A percentile compares a stretch with the other conserved stretches of the same genome.
Evolutionary conservation across 2,329 filamentous ascomycete species (phyloP).

Genomic region (Graphilbum ipis-grandicollis): DNA sequence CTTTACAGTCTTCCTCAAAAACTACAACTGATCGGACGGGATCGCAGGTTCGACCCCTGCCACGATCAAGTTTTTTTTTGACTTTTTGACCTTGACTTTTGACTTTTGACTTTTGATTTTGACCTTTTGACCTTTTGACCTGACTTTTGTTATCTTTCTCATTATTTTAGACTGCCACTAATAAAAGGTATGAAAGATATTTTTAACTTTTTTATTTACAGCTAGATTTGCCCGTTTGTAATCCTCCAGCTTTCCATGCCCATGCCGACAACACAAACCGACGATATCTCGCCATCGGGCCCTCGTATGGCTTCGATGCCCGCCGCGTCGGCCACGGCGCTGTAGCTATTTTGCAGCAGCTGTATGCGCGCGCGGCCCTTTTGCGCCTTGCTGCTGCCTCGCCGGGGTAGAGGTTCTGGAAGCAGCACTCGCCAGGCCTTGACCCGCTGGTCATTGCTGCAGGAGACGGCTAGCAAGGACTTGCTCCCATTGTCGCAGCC

Average conservation of each 20-base stretch:
- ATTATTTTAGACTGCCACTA: no score
- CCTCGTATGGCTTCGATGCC: constrained; percentile 24
- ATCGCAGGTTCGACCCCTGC: constrained; percentile 14
- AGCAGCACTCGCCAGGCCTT: constrained; percentile 31
- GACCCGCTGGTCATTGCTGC: constrained; percentile 43
- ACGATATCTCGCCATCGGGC: neutral
- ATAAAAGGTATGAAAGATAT: no score
- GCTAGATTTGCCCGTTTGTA: no score
- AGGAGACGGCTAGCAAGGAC: constrained; percentile 11
- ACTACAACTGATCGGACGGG: constrained; percentile 9
- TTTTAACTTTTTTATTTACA: no score
- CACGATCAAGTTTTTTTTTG: constrained; percentile 8
- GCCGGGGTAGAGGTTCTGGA: neutral
- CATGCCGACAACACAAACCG: constrained; percentile 23
- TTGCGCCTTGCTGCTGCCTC: neutral
- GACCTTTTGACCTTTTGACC: no score
- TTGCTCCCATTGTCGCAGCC: constrained; percentile 6
- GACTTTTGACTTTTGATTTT: no score
- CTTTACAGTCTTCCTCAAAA: constrained; percentile 13
- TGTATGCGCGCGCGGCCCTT: constrained; percentile 12
- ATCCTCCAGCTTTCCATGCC: constrained; percentile 27
- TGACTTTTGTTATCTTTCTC: neutral
- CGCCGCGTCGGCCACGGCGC: constrained; percentile 42
- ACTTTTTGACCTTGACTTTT: no score
- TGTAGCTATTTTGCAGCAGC: constrained; percentile 32